Evolutionary conservation across 768 basidiomycete genomes (phyloP).

Genomic region (Floccularia luteovirens): DNA sequence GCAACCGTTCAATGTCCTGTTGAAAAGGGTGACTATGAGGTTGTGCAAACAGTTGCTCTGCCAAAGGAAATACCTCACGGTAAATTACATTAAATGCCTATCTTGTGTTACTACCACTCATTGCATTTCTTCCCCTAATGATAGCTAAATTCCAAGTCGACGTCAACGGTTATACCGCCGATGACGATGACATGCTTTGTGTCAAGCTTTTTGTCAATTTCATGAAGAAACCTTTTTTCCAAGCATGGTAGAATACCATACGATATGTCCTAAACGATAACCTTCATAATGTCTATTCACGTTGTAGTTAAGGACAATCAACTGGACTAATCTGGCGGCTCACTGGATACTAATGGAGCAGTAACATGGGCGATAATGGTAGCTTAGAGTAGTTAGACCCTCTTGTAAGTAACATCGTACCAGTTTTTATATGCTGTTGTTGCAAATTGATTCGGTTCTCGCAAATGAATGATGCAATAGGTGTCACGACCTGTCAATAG

Average conservation of each 20-base stretch:
- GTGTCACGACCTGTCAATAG: too few relatives aligned
- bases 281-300: too few relatives aligned
- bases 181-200: constrained; percentile 76
- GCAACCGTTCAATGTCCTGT: constrained; percentile 82
- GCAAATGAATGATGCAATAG: too few relatives aligned
- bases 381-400: too few relatives aligned
- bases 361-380: too few relatives aligned
- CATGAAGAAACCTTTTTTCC: constrained; percentile 34
- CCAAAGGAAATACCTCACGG: constrained; percentile 90
- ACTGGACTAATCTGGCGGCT: too few relatives aligned
- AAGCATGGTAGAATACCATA: constrained; percentile 17
- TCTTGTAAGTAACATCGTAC: too few relatives aligned
- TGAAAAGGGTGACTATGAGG: constrained; percentile 55
- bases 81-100: constrained; percentile 16
- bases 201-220: constrained; percentile 77
- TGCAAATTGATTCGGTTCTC: too few relatives aligned
- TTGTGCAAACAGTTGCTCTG: constrained; percentile 77
- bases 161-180: constrained; percentile 60
- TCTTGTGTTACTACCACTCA: constrained; percentile 4
- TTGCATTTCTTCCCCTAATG: too few relatives aligned
- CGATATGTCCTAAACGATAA: background rate
- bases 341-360: too few relatives aligned
- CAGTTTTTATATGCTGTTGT: too few relatives aligned
- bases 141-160: constrained; percentile 79
- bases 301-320: too few relatives aligned